Conservation (phyloP, 768 basidiomycete genomes). For the Podaxis sp. region DNA sequence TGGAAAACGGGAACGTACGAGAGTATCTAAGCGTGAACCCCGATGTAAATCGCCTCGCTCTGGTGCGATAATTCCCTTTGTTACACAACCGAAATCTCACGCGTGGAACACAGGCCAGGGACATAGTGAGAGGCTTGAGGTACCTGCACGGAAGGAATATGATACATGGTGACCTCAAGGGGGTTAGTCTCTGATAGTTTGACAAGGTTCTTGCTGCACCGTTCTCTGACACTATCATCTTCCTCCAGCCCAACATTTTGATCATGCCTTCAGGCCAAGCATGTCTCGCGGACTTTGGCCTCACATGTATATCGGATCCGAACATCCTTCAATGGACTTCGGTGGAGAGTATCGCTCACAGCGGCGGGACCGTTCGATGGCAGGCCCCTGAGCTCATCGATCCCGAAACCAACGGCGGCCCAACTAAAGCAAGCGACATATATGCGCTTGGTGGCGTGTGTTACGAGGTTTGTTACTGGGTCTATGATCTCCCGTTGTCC, state of each 20-base stretch:
- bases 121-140: constrained; percentile 24
- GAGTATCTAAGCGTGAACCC: constrained; percentile 19
- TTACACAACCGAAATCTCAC: neutral
- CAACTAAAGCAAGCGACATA: constrained; percentile 26
- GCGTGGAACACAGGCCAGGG: constrained; percentile 19
- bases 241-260: constrained; percentile 39
- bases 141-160: constrained; percentile 29
- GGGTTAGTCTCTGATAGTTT: constrained; percentile 5
- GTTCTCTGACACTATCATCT: neutral
- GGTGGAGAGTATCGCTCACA: constrained; percentile 13
- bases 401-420: constrained; percentile 14
- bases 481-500: neutral
- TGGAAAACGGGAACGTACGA: constrained; percentile 28
- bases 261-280: constrained; percentile 35
- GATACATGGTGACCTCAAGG: constrained; percentile 38
- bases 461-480: constrained; percentile 25
- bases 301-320: constrained; percentile 25
- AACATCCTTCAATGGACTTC: constrained; percentile 16
- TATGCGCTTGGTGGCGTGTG: constrained; percentile 38
- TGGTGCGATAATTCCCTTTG: constrained; percentile 2
- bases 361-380: constrained; percentile 29
- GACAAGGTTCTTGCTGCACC: too few species aligned
- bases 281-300: constrained; percentile 47
- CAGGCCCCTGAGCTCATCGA: constrained; percentile 33
- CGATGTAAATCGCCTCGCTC: constrained; percentile 11